A percentile compares a stretch with the other conserved stretches of the same genome.
Conservation (phyloP, 148 eudicot species). For the Chenopodium quinoa region DNA sequence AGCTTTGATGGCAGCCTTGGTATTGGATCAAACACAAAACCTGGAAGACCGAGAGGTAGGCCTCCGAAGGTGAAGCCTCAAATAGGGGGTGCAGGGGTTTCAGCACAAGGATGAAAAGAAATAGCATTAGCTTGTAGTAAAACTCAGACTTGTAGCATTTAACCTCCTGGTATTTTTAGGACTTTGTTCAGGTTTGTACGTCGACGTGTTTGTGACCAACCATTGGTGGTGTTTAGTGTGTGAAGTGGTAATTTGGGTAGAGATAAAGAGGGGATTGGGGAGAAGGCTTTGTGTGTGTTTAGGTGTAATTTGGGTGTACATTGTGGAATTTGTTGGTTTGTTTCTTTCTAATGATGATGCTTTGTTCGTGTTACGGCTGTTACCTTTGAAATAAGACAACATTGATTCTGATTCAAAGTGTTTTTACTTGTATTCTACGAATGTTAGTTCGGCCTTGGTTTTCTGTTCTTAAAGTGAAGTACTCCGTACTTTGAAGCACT, state of each 20-base stretch:
- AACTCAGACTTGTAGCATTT: constrained; percentile 25
- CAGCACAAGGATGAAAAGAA: constrained; percentile 14
- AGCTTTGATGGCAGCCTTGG: neutral
- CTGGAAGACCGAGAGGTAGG: constrained; percentile 41
- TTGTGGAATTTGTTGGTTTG: constrained; percentile 20
- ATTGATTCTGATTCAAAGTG: constrained; percentile 14
- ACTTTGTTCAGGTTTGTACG: constrained; percentile 13
- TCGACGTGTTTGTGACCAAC: neutral
- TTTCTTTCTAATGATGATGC: constrained; percentile 21
- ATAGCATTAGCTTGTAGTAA: constrained; percentile 19
- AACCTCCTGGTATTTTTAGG: constrained; percentile 19
- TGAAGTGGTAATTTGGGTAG: neutral
- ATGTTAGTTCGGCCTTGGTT: neutral
- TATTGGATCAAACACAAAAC: neutral
- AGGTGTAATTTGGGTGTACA: constrained; percentile 16
- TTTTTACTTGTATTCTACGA: neutral
- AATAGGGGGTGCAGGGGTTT: constrained; percentile 30
- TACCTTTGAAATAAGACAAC: constrained; percentile 17
- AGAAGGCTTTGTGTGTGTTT: constrained; percentile 16
- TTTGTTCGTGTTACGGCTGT: neutral
- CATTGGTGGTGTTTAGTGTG: constrained; percentile 10
- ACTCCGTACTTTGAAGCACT: neutral
- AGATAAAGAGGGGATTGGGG: neutral
- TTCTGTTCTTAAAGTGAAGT: neutral
- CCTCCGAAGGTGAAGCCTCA: constrained; percentile 40